Conservation (phyloP, 768 basidiomycete genomes). For the Termitomyces heimii region DNA sequence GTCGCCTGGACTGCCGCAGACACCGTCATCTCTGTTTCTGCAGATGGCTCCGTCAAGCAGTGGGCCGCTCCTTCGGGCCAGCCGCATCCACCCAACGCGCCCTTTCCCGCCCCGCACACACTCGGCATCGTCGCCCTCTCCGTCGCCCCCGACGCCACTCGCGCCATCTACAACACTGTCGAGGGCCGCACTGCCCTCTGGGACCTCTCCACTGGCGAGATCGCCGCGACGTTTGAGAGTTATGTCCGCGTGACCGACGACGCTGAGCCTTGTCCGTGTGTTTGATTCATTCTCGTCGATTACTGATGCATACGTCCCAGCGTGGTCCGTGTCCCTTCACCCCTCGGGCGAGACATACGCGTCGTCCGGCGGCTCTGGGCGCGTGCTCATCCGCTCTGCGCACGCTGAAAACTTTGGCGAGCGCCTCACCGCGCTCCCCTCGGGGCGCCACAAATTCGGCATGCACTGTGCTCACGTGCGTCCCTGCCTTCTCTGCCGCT, state of each 20-base stretch:
- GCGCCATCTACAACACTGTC: slow-evolving; percentile 72
- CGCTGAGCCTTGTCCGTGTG: slow-evolving; percentile 67
- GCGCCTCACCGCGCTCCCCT: slow-evolving; percentile 49
- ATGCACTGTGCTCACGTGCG: slow-evolving; percentile 69
- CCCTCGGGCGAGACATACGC: slow-evolving; percentile 72
- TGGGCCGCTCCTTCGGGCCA: slow-evolving; percentile 68
- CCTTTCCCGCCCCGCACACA: slow-evolving; percentile 64
- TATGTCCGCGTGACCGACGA: slow-evolving; percentile 54
- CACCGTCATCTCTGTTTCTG: slow-evolving; percentile 62
- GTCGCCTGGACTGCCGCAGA: slow-evolving; percentile 66
- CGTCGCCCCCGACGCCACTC: slow-evolving; percentile 55
- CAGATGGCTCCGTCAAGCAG: slow-evolving; percentile 72
- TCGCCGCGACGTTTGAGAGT: slow-evolving; percentile 68
- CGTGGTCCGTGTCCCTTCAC: slow-evolving; percentile 82
- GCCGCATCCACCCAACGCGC: slow-evolving; percentile 41
- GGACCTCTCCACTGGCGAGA: slow-evolving; percentile 58
- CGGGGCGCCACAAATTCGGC: slow-evolving; percentile 73
- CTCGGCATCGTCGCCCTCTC: slow-evolving; percentile 83
- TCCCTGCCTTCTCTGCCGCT: too few species aligned
- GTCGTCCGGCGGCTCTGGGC: slow-evolving; percentile 67
- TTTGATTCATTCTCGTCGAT: too few species aligned
- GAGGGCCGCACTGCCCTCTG: slow-evolving; percentile 79
- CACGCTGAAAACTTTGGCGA: slow-evolving; percentile 61
- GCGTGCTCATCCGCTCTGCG: slow-evolving; percentile 69
- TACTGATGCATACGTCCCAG: too few species aligned